phyloP scores from a whole-genome alignment of 2,329 filamentous ascomycete genomes.

The Penicillium oxalicum region DNA sequence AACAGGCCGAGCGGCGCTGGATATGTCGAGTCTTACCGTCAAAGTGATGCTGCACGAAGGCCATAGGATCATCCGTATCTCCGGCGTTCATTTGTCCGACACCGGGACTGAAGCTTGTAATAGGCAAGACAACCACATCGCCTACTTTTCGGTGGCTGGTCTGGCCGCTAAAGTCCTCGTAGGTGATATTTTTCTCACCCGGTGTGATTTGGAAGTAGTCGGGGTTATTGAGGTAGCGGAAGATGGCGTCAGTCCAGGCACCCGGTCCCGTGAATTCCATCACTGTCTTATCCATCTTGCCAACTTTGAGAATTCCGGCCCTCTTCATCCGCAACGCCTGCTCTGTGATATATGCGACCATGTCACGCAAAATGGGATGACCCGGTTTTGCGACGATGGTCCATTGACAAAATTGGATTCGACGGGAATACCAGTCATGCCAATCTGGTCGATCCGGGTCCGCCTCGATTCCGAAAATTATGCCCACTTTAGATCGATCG shows the following conservation, averaged over 20 bases:
- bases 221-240: constrained; percentile 87
- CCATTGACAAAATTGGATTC: constrained; percentile 99
- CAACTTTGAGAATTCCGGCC: constrained; percentile 55
- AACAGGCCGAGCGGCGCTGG: not conserved
- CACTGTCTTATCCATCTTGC: constrained; percentile 64
- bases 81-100: constrained; percentile 88
- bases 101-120: constrained; percentile 94
- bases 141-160: constrained; percentile 76
- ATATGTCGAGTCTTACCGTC: constrained; percentile 56
- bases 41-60: constrained; percentile 95
- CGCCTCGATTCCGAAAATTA: constrained; percentile 92
- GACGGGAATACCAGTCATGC: constrained; percentile 90
- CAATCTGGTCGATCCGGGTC: constrained; percentile 91
- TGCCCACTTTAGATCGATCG: constrained; percentile 68
- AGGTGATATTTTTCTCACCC: constrained; percentile 68
- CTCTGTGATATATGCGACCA: constrained; percentile 79
- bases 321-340: constrained; percentile 70
- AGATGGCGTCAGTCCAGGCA: constrained; percentile 87
- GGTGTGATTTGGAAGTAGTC: constrained; percentile 74
- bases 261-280: constrained; percentile 94
- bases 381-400: constrained; percentile 95
- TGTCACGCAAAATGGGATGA: constrained; percentile 81
- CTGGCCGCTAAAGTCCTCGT: constrained; percentile 85
- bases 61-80: constrained; percentile 86
- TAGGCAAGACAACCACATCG: constrained; percentile 87